Evolutionary conservation across 257 asterid species (phyloP).

Genomic region (Ilex asprella): DNA sequence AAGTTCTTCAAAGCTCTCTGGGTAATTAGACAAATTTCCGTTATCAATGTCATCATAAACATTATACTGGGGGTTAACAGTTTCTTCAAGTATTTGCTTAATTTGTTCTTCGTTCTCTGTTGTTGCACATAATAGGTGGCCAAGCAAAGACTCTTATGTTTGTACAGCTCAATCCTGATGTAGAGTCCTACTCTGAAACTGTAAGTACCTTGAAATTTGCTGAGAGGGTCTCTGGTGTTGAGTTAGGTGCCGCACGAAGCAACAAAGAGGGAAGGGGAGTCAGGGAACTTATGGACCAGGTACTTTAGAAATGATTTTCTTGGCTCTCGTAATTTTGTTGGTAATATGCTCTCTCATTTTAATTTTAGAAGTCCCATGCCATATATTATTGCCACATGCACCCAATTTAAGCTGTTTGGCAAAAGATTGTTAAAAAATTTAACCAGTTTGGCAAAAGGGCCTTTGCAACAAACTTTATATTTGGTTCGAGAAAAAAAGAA

Average conservation of each 20-base stretch:
- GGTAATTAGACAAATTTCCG: conserved; percentile 37
- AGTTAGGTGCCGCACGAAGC: conserved; percentile 88
- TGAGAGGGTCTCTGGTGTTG: conserved; percentile 97
- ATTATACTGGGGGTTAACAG: conserved; percentile 9
- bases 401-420: no score
- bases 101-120: conserved; percentile 3
- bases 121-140: conserved; percentile 46
- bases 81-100: not conserved
- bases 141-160: conserved; percentile 98
- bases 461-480: no score
- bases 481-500: no score
- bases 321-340: no score
- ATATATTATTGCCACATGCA: no score
- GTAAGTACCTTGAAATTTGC: conserved; percentile 92
- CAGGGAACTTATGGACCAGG: conserved; percentile 97
- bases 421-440: no score
- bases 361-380: no score
- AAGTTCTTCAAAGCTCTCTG: conserved; percentile 93
- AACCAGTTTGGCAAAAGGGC: no score
- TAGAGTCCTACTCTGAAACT: conserved; percentile 82
- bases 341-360: no score
- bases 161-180: conserved; percentile 93
- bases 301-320: conserved; percentile 8
- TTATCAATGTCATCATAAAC: conserved; percentile 5
- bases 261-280: conserved; percentile 85